These are phyloP conservation scores for Chalara sp. DNA, from an alignment of 2,329 filamentous ascomycete genomes.

Conservation along the genomic window DNA sequence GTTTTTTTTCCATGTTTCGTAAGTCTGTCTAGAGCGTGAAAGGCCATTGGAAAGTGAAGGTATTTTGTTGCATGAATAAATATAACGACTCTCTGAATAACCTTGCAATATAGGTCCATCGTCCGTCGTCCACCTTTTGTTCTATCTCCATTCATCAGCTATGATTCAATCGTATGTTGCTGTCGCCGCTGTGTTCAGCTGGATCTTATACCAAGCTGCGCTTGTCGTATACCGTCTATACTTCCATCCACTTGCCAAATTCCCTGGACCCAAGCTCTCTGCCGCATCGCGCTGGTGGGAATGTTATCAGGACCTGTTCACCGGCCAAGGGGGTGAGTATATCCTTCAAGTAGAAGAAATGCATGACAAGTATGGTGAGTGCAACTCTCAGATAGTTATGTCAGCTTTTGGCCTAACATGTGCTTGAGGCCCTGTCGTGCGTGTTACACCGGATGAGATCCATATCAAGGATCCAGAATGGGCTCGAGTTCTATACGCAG, in stretches of 20 bases:
- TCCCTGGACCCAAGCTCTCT: conserved; percentile 18
- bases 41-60: no score
- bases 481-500: not conserved
- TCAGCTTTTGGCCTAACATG: no score
- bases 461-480: not conserved
- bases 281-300: conserved; percentile 9
- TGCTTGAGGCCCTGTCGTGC: not conserved
- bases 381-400: not conserved
- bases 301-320: no score
- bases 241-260: conserved; percentile 18
- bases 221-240: conserved; percentile 11
- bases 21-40: no score
- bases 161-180: no score
- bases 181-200: no score
- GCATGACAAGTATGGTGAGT: not conserved
- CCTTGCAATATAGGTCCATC: no score
- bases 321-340: not conserved
- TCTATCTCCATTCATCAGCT: no score
- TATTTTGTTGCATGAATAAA: no score
- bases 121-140: no score
- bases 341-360: not conserved
- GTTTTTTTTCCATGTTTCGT: no score
- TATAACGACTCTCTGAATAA: no score
- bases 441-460: not conserved
- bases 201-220: not conserved